Percentiles rank a stretch among this genome's conserved stretches.
phyloP scores from a whole-genome alignment of 345 rosid species.

The Salix exigua region DNA sequence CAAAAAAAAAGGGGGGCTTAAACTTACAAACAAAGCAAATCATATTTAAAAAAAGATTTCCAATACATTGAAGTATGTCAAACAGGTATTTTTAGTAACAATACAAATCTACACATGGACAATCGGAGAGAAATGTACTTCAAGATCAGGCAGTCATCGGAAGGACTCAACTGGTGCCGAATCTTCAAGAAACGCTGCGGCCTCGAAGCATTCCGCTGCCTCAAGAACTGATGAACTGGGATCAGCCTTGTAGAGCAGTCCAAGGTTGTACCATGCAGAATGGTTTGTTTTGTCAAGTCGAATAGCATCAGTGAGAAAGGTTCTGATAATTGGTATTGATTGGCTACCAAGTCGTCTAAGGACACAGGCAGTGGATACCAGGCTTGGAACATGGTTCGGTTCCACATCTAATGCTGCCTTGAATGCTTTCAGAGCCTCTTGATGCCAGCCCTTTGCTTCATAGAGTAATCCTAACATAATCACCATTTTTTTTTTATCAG shows the following conservation, averaged over 20 bases:
- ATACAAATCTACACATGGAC: not conserved
- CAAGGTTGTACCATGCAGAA: slow-evolving; percentile 76
- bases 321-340: slow-evolving; percentile 44
- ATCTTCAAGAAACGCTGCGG: slow-evolving; percentile 59
- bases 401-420: slow-evolving; percentile 51
- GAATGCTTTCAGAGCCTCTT: slow-evolving; percentile 58
- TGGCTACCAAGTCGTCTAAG: slow-evolving; percentile 36
- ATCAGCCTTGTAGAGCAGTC: slow-evolving; percentile 46
- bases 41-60: too few species aligned
- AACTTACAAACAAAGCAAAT: not conserved
- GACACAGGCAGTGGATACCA: slow-evolving; percentile 62
- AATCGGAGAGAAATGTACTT: not conserved
- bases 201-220: slow-evolving; percentile 63
- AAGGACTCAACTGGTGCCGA: slow-evolving; percentile 74
- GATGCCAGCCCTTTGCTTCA: slow-evolving; percentile 46
- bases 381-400: slow-evolving; percentile 58
- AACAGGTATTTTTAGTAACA: not conserved
- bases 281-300: slow-evolving; percentile 53
- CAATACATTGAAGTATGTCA: not conserved
- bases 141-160: slow-evolving; percentile 33
- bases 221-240: slow-evolving; percentile 34
- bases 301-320: slow-evolving; percentile 66
- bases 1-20: not conserved
- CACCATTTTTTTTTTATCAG: not conserved
- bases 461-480: slow-evolving; percentile 46